Percentiles rank a stretch among this genome's conserved stretches.
phyloP scores from a whole-genome alignment of 345 rosid genomes.

The Xanthoceras sorbifolium region DNA sequence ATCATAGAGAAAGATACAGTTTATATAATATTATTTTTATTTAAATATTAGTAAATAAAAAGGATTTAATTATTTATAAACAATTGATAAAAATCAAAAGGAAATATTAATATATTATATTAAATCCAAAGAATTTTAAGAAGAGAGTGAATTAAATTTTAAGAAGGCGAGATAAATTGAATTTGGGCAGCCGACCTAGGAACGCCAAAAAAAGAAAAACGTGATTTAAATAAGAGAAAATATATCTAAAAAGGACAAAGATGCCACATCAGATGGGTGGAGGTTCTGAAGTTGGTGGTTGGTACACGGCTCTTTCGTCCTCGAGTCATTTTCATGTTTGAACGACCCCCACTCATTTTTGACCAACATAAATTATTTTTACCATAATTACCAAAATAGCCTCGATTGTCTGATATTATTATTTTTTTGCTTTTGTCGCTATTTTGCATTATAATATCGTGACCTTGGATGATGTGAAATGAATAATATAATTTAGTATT shows the following conservation, averaged over 20 bases:
- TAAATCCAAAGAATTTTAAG: too few species aligned
- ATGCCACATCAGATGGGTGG: slow-evolving; percentile 16
- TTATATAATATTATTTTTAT: too few species aligned
- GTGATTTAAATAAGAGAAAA: slow-evolving; percentile 7
- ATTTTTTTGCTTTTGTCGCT: neutral
- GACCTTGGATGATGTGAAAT: too few species aligned
- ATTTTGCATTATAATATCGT: too few species aligned
- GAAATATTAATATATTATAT: too few species aligned
- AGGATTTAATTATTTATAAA: too few species aligned
- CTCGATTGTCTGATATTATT: too few species aligned
- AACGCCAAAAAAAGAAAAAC: slow-evolving; percentile 9
- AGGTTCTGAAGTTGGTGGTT: neutral
- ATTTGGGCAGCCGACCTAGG: neutral
- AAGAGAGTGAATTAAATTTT: too few species aligned
- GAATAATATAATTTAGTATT: too few species aligned
- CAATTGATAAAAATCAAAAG: neutral
- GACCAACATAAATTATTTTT: neutral
- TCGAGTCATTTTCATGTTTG: slow-evolving; percentile 9
- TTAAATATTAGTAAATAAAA: too few species aligned
- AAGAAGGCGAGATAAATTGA: neutral
- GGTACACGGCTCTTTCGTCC: slow-evolving; percentile 15
- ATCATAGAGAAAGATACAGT: too few species aligned
- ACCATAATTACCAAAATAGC: neutral
- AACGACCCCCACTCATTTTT: neutral
- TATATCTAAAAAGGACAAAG: slow-evolving; percentile 19